Percentiles rank a stretch among this genome's conserved stretches.
phyloP scores from a whole-genome alignment of 2,329 filamentous ascomycete genomes.

The Xylariaceae sp. region DNA sequence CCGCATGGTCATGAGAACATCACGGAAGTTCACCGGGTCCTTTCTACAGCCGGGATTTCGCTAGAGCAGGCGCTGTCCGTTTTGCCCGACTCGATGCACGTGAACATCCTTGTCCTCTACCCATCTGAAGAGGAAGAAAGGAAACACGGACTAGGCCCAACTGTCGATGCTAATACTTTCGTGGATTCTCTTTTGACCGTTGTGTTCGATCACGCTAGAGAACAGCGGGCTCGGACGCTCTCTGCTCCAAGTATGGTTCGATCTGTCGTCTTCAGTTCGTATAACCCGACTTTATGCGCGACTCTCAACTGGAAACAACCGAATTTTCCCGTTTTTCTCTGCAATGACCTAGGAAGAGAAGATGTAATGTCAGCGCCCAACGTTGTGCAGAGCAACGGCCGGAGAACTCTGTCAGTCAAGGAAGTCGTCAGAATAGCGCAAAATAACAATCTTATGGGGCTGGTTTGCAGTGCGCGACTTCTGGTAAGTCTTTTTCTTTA shows the following conservation, averaged over 20 bases:
- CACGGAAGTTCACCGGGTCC: slow-evolving; percentile 64
- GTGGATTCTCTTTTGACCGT: slow-evolving; percentile 78
- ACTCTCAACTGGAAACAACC: slow-evolving; percentile 99
- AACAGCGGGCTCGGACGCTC: slow-evolving; percentile 56
- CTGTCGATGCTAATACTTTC: slow-evolving; percentile 78
- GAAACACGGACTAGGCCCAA: slow-evolving; percentile 64
- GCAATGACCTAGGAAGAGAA: slow-evolving; percentile 79
- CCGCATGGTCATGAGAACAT: slow-evolving; percentile 51
- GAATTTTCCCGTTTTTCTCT: slow-evolving; percentile 93
- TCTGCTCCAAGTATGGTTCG: slow-evolving; percentile 68
- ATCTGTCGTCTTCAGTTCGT: slow-evolving; percentile 91
- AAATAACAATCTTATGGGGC: slow-evolving; percentile 96
- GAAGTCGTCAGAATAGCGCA: slow-evolving; percentile 90
- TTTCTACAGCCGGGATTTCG: slow-evolving; percentile 74
- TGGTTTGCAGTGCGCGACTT: slow-evolving; percentile 84
- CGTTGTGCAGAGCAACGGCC: slow-evolving; percentile 54
- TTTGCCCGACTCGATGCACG: slow-evolving; percentile 74
- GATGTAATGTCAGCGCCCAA: slow-evolving; percentile 38
- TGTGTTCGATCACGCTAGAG: slow-evolving; percentile 87
- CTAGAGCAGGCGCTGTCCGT: slow-evolving; percentile 71
- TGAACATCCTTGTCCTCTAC: slow-evolving; percentile 90
- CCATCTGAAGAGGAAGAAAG: slow-evolving; percentile 73
- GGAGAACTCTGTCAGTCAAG: slow-evolving; percentile 81
- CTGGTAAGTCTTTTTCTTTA: slow-evolving; percentile 63
- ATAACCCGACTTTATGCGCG: slow-evolving; percentile 84